Evolutionary conservation across 2,329 filamentous ascomycete genomes (phyloP), one percentile per base, ranked within the genome.

Genomic region (Penicillium sp.): DNA sequence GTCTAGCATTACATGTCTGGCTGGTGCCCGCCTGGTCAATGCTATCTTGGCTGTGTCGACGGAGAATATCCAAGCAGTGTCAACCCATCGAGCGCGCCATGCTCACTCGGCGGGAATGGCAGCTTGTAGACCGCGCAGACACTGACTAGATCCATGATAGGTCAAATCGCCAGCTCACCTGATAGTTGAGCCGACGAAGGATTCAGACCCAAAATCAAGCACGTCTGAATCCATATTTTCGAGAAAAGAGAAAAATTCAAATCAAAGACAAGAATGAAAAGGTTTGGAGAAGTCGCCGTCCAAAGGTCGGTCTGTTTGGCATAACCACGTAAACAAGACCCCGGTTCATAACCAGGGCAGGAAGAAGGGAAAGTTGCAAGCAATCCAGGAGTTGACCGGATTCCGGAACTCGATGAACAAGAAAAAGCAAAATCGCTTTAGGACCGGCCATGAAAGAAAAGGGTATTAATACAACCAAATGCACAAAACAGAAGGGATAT

Each of bases 211-310:
- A 45, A 12, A 26, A 23, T n/a, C n/a, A 16, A 14, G 14, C 18
- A 31, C 14, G 12, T 25, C 23, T 30, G 16, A 45, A 48, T 47
- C 47, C 48, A 42, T 47, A 41, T 66, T 64, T 61, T 56, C 61
- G 56, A 61, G 59, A 60, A 59, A 61, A 59, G 51, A 57, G 62
- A 61, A 64, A 64, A 59, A 50, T 49, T 47, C 54, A 56, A 56
- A 48, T 57, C 45, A 33, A 40, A 39, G 30, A 33, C 25, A 39
- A 44, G 43, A 35, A 39, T 33, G 37, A 42, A 41, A 39, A 29
- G 34, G 17, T 32, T 30, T 35, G 29, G 36, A 34, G 35, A 38
- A 49, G 37, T 64, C 60, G 51, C 61, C 57, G 59, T 62, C 55
- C 64, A 57, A 53, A 9, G 5, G 50, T 50, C 52, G 47, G 56